Conservation (phyloP, 2,329 filamentous ascomycete genomes). For the Paramyrothecium sp. region DNA sequence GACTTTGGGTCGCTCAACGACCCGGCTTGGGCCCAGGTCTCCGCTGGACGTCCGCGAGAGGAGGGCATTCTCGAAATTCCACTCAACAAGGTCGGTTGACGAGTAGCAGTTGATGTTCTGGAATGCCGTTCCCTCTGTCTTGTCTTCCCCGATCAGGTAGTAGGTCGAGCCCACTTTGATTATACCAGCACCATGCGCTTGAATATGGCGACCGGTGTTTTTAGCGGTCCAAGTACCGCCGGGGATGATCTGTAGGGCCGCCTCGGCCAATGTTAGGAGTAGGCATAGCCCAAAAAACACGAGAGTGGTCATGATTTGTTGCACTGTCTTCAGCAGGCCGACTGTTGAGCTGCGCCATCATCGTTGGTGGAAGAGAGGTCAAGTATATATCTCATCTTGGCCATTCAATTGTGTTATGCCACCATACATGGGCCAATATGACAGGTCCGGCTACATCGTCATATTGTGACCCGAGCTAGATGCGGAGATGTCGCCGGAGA, state of each 20-base stretch:
- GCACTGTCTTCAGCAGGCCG: too few relatives aligned
- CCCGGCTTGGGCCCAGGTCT: constrained; percentile 59
- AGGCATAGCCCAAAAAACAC: neutral
- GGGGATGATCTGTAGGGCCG: constrained; percentile 34
- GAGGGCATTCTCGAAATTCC: constrained; percentile 60
- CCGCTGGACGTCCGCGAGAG: constrained; percentile 48
- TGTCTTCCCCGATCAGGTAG: constrained; percentile 71
- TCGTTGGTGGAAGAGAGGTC: too few relatives aligned
- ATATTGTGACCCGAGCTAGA: too few relatives aligned
- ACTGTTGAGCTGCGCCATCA: too few relatives aligned
- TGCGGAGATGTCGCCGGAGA: too few relatives aligned
- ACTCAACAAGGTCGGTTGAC: constrained; percentile 60
- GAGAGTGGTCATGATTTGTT: too few relatives aligned
- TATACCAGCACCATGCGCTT: constrained; percentile 67
- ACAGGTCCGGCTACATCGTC: too few relatives aligned
- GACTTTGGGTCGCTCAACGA: constrained; percentile 68
- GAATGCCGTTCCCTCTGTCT: constrained; percentile 60
- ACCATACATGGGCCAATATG: too few relatives aligned
- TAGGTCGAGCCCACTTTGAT: constrained; percentile 56
- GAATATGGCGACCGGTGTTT: constrained; percentile 53
- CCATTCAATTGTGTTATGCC: too few relatives aligned
- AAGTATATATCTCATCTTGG: too few relatives aligned
- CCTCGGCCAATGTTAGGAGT: neutral
- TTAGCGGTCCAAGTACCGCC: constrained; percentile 46
- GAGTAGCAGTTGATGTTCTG: constrained; percentile 68